Evolutionary conservation across 768 basidiomycete genomes (phyloP), one percentile per base, ranked within the genome.

Genomic region (Clitopilus hobsonii): DNA sequence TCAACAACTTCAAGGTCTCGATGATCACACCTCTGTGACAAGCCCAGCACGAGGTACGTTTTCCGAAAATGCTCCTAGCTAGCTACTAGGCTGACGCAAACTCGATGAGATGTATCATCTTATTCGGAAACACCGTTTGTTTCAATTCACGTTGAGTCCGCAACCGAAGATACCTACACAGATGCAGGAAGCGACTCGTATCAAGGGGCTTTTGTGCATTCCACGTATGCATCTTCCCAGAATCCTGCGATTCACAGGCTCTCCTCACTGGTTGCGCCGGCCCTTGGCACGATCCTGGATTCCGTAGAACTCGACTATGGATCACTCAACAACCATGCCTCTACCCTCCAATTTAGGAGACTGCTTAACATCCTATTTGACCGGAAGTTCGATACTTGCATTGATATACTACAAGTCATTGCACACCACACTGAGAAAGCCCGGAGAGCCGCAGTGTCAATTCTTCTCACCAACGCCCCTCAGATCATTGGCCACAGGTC

Each of bases 361-460:
- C 69, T 92, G 13, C 63, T 92, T 25, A 68, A 73, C 23, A 65
- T 79, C 16, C 74, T 91, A 24, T 66, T 83, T 14, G 71, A 68
- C 23, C 69, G 74, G 27, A 93, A 91, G 63, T 74, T 78, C 0
- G 90, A 93, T 65, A 74, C 81, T 3, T 85, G 86, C 63, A 72
- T 83, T 38, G 91, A 93, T 67, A 54, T 90, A 1, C 75, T 94
- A 8, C 83, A 89, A 57, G 76, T 91, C 27, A 72, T 85, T 25
- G 89, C 89, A 11, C 86, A 87, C 64, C 82, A 85, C 52, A 76
- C 83, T 3, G 66, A 78, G 6, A 74, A 67, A 52, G 77, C 85
- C 22, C 74, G 88, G 24, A 74, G 76, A 41, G 65, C 71, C 22
- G 89, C 88, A 8, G 67, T 86, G 57, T 67, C 73, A 30, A 66